Conservation (phyloP, 2,329 filamentous ascomycete genomes). For the Paraphoma chrysanthemicola region DNA sequence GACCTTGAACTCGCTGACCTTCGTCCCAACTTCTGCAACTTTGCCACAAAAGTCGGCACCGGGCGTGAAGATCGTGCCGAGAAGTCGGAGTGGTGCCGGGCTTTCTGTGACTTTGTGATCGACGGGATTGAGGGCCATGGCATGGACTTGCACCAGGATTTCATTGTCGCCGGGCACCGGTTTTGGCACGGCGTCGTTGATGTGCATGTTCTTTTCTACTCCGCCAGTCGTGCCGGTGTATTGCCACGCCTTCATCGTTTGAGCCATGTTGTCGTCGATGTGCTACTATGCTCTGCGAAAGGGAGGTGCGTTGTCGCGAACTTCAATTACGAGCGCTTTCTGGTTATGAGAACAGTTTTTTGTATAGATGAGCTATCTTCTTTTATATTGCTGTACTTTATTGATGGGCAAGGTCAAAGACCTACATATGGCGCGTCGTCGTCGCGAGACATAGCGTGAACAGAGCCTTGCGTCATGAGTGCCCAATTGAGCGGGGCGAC, state of each 20-base stretch:
- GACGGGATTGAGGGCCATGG: conserved; percentile 65
- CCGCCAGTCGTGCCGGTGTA: conserved; percentile 56
- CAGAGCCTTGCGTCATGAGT: not conserved
- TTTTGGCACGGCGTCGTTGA: conserved; percentile 53
- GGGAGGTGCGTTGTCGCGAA: not conserved
- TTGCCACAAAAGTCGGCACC: conserved; percentile 61
- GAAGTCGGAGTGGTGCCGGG: conserved; percentile 30
- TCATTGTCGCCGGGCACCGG: conserved; percentile 50
- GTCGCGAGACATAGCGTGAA: not conserved
- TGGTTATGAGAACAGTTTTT: no score
- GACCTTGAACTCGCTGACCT: conserved; percentile 35
- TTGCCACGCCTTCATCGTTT: conserved; percentile 66
- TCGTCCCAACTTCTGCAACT: conserved; percentile 48
- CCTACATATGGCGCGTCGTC: not conserved
- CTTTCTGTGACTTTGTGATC: conserved; percentile 70
- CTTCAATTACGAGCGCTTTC: no score
- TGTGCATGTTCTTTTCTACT: conserved; percentile 62
- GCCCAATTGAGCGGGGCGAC: not conserved
- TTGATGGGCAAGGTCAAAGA: not conserved
- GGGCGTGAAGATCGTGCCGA: conserved; percentile 50
- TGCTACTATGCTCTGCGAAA: not conserved
- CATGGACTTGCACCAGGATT: conserved; percentile 63
- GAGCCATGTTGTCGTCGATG: conserved; percentile 18
- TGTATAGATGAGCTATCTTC: no score
- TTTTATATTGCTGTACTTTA: no score